Evolutionary conservation across 1,284 basidiomycete genomes (phyloP), one percentile per base, ranked within the genome.

Genomic region (Rhodotorula sp.): DNA sequence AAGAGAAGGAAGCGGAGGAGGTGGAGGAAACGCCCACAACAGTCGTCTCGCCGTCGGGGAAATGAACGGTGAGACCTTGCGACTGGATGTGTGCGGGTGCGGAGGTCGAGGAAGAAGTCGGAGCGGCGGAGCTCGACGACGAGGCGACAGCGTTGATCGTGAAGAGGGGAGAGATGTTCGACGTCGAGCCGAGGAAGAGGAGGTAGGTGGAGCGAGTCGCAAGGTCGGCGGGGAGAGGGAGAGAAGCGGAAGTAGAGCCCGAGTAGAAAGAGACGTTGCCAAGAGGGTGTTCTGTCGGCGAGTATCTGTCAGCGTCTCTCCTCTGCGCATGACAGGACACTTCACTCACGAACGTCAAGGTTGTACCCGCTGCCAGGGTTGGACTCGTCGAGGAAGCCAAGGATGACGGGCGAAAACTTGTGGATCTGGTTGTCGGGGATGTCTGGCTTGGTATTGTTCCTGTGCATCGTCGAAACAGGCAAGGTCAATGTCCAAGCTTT

Each of bases 141-240:
- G 57, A 49, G 13, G 62, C 27, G 7, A 19, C 29, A 19, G 46
- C 51, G 11, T 68, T 46, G 59, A 73, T 68, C 11, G 66, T 71
- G 54, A 73, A 73, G 24, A 47, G 61, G 19, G 72, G 66, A 27
- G 60, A 63, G 46, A 55, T 58, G 72, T 68, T 68, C n/a, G 39
- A 32, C 13, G 68, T 71, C 53, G 66, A 68, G 4, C 72, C 72
- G 44, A 68, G 62, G 20, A 60, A 59, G 66, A 73, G 36, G 19
- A 73, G 44, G 64, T 71, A 73, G 53, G 60, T 68, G 29, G 62
- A 61, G 30, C 72, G 66, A 19, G 72, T 68, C 6, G 57, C 34
- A 24, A 73, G 51, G 64, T 73, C 54, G 36, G 63, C 36, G 4
- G 72, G 72, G 9, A 73, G 63, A 4, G 56, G 48, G 27, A 73